Percentiles rank a stretch among this genome's conserved stretches.
These are phyloP conservation scores for Juglanconis sp. DNA, from an alignment of 2,329 filamentous ascomycete genomes.

Conservation along the genomic window DNA sequence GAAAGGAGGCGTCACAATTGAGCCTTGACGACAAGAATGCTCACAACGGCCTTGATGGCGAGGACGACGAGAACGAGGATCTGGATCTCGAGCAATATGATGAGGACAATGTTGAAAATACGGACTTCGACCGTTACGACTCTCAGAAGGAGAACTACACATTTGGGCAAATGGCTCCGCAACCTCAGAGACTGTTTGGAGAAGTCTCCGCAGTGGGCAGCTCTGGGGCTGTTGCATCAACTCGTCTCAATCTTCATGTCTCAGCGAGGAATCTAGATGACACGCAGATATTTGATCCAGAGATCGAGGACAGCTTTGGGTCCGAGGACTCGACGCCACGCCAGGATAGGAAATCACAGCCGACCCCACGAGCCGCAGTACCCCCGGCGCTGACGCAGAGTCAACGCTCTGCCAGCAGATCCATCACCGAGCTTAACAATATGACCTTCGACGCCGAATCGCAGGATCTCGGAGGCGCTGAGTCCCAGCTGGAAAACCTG, in stretches of 20 bases:
- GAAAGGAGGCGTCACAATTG: slow-evolving; percentile 59
- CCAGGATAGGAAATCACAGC: slow-evolving; percentile 12
- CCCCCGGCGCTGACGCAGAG: slow-evolving; percentile 26
- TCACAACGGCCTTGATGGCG: slow-evolving; percentile 24
- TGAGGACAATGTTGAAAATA: slow-evolving; percentile 33
- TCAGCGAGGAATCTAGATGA: slow-evolving; percentile 29
- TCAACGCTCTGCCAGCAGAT: slow-evolving; percentile 31
- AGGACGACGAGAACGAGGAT: slow-evolving; percentile 23
- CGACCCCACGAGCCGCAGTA: slow-evolving; percentile 20
- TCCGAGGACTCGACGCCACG: slow-evolving; percentile 37
- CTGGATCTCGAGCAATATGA: slow-evolving; percentile 15
- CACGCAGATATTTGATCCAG: slow-evolving; percentile 37
- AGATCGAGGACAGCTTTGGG: slow-evolving; percentile 46
- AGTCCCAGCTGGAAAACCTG: slow-evolving; percentile 40
- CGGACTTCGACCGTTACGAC: slow-evolving; percentile 52
- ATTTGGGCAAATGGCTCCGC: slow-evolving; percentile 48
- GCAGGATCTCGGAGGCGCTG: slow-evolving; percentile 53
- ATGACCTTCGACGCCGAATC: slow-evolving; percentile 51
- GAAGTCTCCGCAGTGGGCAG: slow-evolving; percentile 56
- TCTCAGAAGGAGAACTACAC: slow-evolving; percentile 79
- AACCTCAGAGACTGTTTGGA: slow-evolving; percentile 47
- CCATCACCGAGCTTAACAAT: slow-evolving; percentile 49
- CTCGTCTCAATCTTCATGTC: slow-evolving; percentile 46
- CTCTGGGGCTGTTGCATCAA: slow-evolving; percentile 47
- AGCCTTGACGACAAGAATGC: slow-evolving; percentile 50